Evolutionary conservation across 1,284 basidiomycete species (phyloP), one percentile per base, ranked within the genome.

Genomic region (Sporisorium sorghi): DNA sequence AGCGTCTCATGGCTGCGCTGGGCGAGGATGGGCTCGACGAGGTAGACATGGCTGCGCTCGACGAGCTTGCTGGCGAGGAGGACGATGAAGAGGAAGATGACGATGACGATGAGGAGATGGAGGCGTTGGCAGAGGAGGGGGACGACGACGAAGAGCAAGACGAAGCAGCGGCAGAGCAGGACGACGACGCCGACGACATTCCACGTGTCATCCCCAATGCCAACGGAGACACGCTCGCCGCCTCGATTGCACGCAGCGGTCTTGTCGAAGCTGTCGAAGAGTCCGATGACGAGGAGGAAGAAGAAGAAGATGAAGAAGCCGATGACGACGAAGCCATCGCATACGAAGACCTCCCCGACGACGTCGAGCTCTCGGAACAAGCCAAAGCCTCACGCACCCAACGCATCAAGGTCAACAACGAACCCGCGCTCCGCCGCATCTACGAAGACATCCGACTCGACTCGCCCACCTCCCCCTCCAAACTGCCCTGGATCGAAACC

Each of bases 401-500:
- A 51, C 76, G 80, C 44, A 76, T 81, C 62, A 81, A 81, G 65
- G 66, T 82, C 61, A 83, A 83, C 78, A 77, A 79, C 64, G 67
- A 72, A 24, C 58, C 74, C 3, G 83, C 81, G 0, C 67, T 84
- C 9, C 43, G 55, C n/a, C 73, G 80, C 33, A 65, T 84, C 35
- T 72, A 78, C 39, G 65, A 77, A 2, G 69, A 76, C 54, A 69
- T 84, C 26, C 71, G 77, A 4, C 73, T 84, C 23, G 78, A 76
- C 47, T 50, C 68, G 6, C 57, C 80, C 14, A 55, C 70, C 2
- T 55, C 70, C 11, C 52, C 73, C n/a, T 55, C 58, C 40, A 66
- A 71, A 26, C 66, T 83, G 26, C 76, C 82, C 2, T 84, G 82
- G 82, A 81, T 83, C 51, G 83, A 84, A 68, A 80, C 78, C 3